phyloP scores from a whole-genome alignment of 768 basidiomycete genomes.

The Trametes maxima region DNA sequence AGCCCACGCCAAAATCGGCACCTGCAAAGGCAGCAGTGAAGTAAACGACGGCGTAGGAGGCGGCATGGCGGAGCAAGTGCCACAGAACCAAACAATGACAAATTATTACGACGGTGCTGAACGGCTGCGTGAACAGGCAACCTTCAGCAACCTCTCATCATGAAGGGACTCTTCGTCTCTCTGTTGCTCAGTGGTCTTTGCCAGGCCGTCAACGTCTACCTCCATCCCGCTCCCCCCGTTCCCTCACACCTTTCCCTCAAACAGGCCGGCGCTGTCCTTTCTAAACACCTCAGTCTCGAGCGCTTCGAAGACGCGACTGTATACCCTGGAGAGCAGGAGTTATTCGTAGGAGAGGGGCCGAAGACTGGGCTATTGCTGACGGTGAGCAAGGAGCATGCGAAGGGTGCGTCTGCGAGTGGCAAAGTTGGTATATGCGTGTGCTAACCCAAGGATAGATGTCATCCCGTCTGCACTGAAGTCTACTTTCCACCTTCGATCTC shows the following conservation, averaged over 20 bases:
- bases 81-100: constrained; percentile 19
- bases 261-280: constrained; percentile 60
- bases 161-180: constrained; percentile 29
- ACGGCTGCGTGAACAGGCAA: not conserved
- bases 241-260: constrained; percentile 48
- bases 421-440: not conserved
- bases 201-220: constrained; percentile 60
- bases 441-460: constrained; percentile 44
- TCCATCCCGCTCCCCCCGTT: constrained; percentile 49
- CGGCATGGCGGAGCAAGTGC: too few species aligned
- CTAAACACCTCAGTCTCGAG: constrained; percentile 75
- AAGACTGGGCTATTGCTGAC: constrained; percentile 56
- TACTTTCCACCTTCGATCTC: constrained; percentile 46
- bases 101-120: constrained; percentile 11
- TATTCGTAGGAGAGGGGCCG: constrained; percentile 60
- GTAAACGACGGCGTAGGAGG: too few species aligned
- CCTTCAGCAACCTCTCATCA: constrained; percentile 16
- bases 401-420: constrained; percentile 43
- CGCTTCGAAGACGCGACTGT: constrained; percentile 46
- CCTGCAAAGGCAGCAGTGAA: too few species aligned
- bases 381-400: constrained; percentile 54
- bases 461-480: constrained; percentile 54
- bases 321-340: constrained; percentile 27
- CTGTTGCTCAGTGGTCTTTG: constrained; percentile 40
- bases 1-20: too few species aligned